These are phyloP conservation scores for Linum lewisii DNA, from an alignment of 345 rosid genomes.

Conservation along the genomic window DNA sequence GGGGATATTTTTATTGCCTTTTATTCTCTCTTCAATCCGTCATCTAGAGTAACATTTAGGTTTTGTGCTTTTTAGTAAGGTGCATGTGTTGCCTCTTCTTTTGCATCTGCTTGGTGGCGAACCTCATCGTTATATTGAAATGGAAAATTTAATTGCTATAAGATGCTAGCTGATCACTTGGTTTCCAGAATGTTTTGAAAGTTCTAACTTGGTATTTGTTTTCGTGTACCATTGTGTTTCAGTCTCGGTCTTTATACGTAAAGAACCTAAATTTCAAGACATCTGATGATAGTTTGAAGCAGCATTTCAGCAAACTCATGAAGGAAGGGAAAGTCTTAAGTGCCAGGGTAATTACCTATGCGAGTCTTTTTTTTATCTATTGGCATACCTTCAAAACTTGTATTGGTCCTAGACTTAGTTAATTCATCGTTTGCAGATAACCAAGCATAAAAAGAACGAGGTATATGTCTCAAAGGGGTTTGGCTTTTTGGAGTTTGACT, in stretches of 20 bases:
- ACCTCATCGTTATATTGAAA: background rate
- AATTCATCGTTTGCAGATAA: conserved; percentile 43
- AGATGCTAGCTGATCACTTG: background rate
- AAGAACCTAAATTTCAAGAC: conserved; percentile 93
- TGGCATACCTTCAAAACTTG: conserved; percentile 3
- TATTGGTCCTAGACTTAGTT: conserved; percentile 12
- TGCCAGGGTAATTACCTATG: conserved; percentile 49
- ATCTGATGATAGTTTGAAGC: conserved; percentile 61
- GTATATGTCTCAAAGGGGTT: conserved; percentile 78
- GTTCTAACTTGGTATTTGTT: conserved; percentile 11
- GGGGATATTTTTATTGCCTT: conserved; percentile 3
- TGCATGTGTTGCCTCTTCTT: background rate
- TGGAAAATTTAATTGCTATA: background rate
- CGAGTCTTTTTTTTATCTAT: conserved; percentile 1
- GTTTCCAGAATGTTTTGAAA: background rate
- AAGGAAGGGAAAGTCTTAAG: conserved; percentile 65
- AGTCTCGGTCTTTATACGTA: conserved; percentile 80
- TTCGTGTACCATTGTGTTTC: conserved; percentile 21
- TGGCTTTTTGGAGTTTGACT: conserved; percentile 87
- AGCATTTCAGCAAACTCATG: conserved; percentile 56
- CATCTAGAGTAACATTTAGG: no score
- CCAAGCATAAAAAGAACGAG: conserved; percentile 71
- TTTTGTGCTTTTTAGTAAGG: background rate
- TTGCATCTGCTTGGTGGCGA: background rate
- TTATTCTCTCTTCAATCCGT: background rate